phyloP scores from a whole-genome alignment of 2,329 filamentous ascomycete species.

The Monosporascus sp. region DNA sequence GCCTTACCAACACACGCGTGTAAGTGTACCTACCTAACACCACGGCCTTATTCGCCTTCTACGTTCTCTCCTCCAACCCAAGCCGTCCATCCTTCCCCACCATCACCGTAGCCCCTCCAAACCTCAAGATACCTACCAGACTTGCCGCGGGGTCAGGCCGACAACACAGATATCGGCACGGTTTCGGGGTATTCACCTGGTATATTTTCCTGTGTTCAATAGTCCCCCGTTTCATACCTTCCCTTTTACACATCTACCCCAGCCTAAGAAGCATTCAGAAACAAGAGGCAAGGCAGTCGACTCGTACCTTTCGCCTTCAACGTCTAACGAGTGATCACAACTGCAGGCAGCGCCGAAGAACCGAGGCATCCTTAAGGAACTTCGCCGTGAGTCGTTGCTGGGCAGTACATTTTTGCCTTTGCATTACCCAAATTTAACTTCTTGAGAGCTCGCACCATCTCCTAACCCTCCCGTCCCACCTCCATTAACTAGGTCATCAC shows the following conservation, averaged over 20 bases:
- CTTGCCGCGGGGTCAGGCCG: neutral
- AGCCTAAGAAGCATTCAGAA: neutral
- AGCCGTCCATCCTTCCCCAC: neutral
- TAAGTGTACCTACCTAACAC: neutral
- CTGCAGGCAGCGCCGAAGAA: neutral
- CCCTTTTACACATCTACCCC: too few relatives aligned
- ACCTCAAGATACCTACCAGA: neutral
- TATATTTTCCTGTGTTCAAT: too few relatives aligned
- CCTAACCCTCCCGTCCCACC: neutral
- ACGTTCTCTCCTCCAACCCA: neutral
- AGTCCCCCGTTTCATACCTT: too few relatives aligned
- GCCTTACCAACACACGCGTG: neutral
- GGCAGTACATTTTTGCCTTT: neutral
- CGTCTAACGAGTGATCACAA: neutral
- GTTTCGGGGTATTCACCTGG: too few relatives aligned
- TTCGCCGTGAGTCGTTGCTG: neutral
- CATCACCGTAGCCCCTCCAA: neutral
- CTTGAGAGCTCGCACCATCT: neutral
- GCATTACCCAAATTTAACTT: neutral
- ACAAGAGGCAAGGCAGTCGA: neutral
- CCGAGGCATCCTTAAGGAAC: neutral
- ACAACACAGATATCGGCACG: too few relatives aligned
- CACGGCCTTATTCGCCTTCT: too few relatives aligned
- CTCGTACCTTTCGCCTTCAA: neutral
- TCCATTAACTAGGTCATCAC: neutral